Evolutionary conservation across 768 basidiomycete genomes (phyloP), one percentile per base, ranked within the genome.

Genomic region (Hericium coralloides): DNA sequence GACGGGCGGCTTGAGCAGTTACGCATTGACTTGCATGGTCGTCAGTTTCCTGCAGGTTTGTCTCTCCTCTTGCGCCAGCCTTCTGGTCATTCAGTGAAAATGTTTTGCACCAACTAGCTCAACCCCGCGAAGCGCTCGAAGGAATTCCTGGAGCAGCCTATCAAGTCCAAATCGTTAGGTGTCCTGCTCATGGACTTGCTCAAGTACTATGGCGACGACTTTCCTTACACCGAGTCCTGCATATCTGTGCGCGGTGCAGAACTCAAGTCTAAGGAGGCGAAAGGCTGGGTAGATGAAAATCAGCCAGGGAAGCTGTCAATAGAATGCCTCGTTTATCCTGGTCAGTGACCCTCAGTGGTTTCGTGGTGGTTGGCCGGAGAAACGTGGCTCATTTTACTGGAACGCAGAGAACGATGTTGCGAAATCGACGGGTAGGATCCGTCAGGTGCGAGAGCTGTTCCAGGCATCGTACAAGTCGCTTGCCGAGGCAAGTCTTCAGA

Each of bases 11-110:
- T 62, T 89, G 20, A 81, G 85, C 31, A 85, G 83, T 69, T 89
- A 89, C 68, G 76, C 79, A 12, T 71, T 84, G 43, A 79, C 81
- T 25, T 81, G 79, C 63, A 71, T 89, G 66, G 80, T 79, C 39
- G 79, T 87, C 59, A 80, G 76, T 59, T 88, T 89, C 63, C 73
- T 91, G 12, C 83, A 89, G 74, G 86, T 85, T 37, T 22, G 75
- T 62, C 17, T 23, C 15, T 17, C 7, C 31, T 31, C 10, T 31
- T 31, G 25, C 37, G 26, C n/a, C 58, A 52, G 3, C 55, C 55
- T 55, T 47, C n/a, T 22, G 41, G 43, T 49, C 55, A 2, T 52
- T 31, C 10, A 31, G 10, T 6, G 8, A 9, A 31, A 15, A 25
- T 51, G 37, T 31, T 25, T 22, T 26, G 15, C 43, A 47, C 3